Evolutionary conservation across 2,329 filamentous ascomycete genomes (phyloP), one percentile per base, ranked within the genome.

Genomic region (Teratosphaeria viscida): DNA sequence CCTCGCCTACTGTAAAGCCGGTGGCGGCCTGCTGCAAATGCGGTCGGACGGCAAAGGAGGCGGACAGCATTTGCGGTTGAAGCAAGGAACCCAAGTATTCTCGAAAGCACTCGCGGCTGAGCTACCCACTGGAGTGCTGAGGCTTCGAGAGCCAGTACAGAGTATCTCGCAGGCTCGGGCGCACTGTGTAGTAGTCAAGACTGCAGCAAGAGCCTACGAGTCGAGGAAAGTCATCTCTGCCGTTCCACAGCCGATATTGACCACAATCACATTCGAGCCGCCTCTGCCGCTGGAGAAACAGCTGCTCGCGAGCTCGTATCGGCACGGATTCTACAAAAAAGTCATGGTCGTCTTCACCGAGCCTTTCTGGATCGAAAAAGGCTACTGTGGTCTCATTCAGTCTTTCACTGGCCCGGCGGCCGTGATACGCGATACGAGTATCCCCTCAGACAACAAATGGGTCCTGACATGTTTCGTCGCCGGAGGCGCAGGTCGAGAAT

Each of bases 1-100:
- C 64, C 72, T 85, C 26, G 74, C 82, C 64, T 83, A 85, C 70
- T 80, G 78, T 73, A 79, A 77, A 63, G 76, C 74, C 11, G 79
- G 79, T 2, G 77, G 77, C 4, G 82, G 83, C 0, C 70, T 84
- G 2, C 60, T 80, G 60, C 72, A 76, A 53, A 81, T 84, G 76
- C 73, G 79, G 0, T 81, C 80, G 0, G 82, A 84, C 64, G 66
- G 72, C 26, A 78, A 80, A 59, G 65, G 76, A 52, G 82, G 82
- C 5, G 82, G 78, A 0, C 80, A 84, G 63, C 76, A 81, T 63
- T 72, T 84, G 7, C 75, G 81, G 1, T 66, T 81, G 19, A 72
- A 74, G 2, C 70, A 78, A 58, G 81, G 81, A 1, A 81, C 76
- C 0, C 77, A 80, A 62, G 63, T 68, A 0, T 71, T 81, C 35